Evolutionary conservation across 495 filamentous ascomycete genomes (phyloP).

Genomic region (Penicillium antarcticum): DNA sequence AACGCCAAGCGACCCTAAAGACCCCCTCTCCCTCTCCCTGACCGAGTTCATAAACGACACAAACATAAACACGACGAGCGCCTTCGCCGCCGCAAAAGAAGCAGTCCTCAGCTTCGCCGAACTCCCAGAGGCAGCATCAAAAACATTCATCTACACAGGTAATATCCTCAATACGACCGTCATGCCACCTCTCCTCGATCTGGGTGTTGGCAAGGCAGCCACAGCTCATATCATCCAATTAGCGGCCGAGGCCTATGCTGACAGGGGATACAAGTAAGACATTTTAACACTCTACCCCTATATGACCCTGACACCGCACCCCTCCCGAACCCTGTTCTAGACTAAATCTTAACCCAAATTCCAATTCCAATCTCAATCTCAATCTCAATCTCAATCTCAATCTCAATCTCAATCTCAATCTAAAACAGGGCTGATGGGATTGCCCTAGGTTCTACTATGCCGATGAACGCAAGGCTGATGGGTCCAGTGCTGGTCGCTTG

Average conservation of each 20-base stretch:
- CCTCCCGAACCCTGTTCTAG: too few relatives aligned
- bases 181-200: constrained; percentile 27
- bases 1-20: constrained; percentile 12
- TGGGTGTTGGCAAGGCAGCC: constrained; percentile 45
- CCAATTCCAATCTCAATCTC: background rate
- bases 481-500: constrained; percentile 14
- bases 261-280: constrained; percentile 45
- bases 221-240: constrained; percentile 41
- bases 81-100: constrained; percentile 43
- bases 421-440: too few relatives aligned
- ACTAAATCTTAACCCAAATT: too few relatives aligned
- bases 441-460: constrained; percentile 45
- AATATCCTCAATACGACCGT: constrained; percentile 39
- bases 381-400: background rate
- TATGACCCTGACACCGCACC: too few relatives aligned
- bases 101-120: constrained; percentile 34
- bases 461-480: constrained; percentile 43
- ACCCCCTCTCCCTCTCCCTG: constrained; percentile 33
- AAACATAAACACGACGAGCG: constrained; percentile 43
- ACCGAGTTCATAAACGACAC: constrained; percentile 34
- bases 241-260: constrained; percentile 36
- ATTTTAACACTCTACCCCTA: too few relatives aligned
- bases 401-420: too few relatives aligned
- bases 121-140: constrained; percentile 31
- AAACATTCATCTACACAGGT: constrained; percentile 49